Evolutionary conservation across 768 basidiomycete species (phyloP), one percentile per base, ranked within the genome.

Genomic region (Boletus huronensis): DNA sequence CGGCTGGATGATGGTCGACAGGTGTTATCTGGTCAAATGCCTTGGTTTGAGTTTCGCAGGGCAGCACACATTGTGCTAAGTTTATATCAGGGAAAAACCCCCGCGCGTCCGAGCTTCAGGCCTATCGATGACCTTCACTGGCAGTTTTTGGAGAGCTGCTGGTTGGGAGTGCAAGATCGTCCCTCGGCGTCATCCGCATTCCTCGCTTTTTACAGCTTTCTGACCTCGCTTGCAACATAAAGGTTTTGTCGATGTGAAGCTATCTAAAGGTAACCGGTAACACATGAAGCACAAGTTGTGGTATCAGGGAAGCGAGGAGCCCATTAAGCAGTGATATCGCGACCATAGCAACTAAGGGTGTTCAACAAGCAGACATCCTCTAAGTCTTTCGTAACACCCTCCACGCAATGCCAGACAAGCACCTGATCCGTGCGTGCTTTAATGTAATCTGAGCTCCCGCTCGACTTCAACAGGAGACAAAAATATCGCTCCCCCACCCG

Each of bases 341-440:
- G 40, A 29, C 53, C 44, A 19, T 46, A 59, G 26, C 34, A 26
- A 40, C 43, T 25, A 25, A 48, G 52, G 8, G 40, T 44, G 10
- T 54, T 54, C 52, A 55, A 40, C 49, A 60, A 48, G n/a, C 17
- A 60, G 5, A 58, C 44, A 14, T 56, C 23, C 21, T 60, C 58
- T 13, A 60, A 29, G n/a, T 44, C 48, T 23, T 47, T 59, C n/a
- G 46, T 60, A 26, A 55, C 21, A 8, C 11, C 49, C 23, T 60
- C 17, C 8, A 48, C 14, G 28, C 59, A 60, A 19, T 40, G 11
- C 53, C 48, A 60, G 9, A 60, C 53, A n/a, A 60, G 59, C 6
- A 60, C 58, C 10, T 9, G 23, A 26, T 60, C 59, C 14, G 59
- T 55, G 2, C 49, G 58, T 10, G 59, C 58, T 60, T 60, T 60